A percentile compares a stretch with the other conserved stretches of the same genome.
phyloP scores from a whole-genome alignment of 2,329 filamentous ascomycete species.

The Emmonsiellopsis sp. region DNA sequence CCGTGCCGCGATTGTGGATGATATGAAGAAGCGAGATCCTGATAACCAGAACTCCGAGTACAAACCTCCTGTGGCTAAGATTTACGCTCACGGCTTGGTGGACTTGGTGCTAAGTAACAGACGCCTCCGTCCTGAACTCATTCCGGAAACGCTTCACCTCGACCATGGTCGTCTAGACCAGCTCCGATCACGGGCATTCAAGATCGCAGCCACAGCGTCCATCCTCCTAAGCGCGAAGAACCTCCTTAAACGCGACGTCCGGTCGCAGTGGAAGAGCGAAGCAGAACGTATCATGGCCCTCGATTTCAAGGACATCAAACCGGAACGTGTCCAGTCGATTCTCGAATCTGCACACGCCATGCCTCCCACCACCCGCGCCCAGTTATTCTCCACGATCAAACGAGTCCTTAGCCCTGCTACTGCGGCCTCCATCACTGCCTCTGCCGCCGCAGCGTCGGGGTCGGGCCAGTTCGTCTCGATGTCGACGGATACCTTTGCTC shows the following conservation, averaged over 20 bases:
- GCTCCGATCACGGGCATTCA: slow-evolving; percentile 45
- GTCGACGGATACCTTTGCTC: slow-evolving; percentile 18
- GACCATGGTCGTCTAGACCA: slow-evolving; percentile 45
- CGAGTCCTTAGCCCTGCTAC: slow-evolving; percentile 47
- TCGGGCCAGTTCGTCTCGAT: background rate
- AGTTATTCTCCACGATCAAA: slow-evolving; percentile 37
- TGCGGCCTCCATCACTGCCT: slow-evolving; percentile 25
- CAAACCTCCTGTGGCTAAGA: slow-evolving; percentile 26
- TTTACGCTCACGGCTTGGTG: slow-evolving; percentile 52
- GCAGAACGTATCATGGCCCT: slow-evolving; percentile 49
- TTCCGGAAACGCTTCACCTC: slow-evolving; percentile 52
- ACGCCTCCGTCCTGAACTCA: slow-evolving; percentile 39
- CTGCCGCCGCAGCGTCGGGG: slow-evolving; percentile 1
- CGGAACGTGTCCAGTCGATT: slow-evolving; percentile 35
- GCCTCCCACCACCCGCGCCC: slow-evolving; percentile 34
- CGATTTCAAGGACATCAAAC: slow-evolving; percentile 32
- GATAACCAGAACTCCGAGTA: slow-evolving; percentile 26
- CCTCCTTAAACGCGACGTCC: slow-evolving; percentile 53
- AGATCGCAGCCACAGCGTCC: slow-evolving; percentile 51
- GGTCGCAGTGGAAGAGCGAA: slow-evolving; percentile 55
- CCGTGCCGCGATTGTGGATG: slow-evolving; percentile 33
- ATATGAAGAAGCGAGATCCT: slow-evolving; percentile 40
- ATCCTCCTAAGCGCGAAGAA: slow-evolving; percentile 58
- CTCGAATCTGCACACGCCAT: slow-evolving; percentile 41
- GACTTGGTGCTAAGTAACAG: slow-evolving; percentile 49